phyloP scores from a whole-genome alignment of 2,329 filamentous ascomycete species.

The Colletotrichum sp. region DNA sequence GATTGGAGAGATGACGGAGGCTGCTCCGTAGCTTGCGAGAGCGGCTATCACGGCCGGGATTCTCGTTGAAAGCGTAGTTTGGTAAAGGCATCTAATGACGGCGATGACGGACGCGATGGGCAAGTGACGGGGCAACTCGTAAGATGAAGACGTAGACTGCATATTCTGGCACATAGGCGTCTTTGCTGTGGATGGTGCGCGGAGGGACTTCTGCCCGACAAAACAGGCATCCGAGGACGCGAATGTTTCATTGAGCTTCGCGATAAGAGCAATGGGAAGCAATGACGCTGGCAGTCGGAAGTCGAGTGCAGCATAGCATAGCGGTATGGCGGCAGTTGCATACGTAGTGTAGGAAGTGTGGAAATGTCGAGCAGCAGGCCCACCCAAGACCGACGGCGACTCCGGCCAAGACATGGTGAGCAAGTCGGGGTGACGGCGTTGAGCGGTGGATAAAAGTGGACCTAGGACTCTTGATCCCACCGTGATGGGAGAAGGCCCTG shows the following conservation, averaged over 20 bases:
- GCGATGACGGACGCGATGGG: background rate
- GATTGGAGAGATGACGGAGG: background rate
- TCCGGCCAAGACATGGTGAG: slow-evolving; percentile 15
- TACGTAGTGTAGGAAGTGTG: background rate
- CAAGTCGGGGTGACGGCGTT: slow-evolving; percentile 14
- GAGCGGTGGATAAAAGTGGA: slow-evolving; percentile 16
- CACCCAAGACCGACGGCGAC: slow-evolving; percentile 20
- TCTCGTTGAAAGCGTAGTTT: background rate
- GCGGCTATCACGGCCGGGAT: background rate
- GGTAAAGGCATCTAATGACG: background rate
- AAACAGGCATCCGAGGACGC: slow-evolving; percentile 4
- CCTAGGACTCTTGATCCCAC: slow-evolving; percentile 4
- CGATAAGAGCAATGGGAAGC: background rate
- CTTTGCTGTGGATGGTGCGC: background rate
- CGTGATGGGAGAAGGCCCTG: background rate
- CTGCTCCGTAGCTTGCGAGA: background rate
- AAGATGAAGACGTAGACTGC: background rate
- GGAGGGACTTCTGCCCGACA: background rate
- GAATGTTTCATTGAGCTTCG: background rate
- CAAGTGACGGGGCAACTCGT: background rate
- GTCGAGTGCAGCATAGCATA: background rate
- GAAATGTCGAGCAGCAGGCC: slow-evolving; percentile 2
- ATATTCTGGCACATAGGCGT: background rate
- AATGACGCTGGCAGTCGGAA: background rate
- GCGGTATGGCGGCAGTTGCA: slow-evolving; percentile 11